Evolutionary conservation across 495 filamentous ascomycete genomes (phyloP), one percentile per base, ranked within the genome.

Genomic region (Neurospora intermedia): DNA sequence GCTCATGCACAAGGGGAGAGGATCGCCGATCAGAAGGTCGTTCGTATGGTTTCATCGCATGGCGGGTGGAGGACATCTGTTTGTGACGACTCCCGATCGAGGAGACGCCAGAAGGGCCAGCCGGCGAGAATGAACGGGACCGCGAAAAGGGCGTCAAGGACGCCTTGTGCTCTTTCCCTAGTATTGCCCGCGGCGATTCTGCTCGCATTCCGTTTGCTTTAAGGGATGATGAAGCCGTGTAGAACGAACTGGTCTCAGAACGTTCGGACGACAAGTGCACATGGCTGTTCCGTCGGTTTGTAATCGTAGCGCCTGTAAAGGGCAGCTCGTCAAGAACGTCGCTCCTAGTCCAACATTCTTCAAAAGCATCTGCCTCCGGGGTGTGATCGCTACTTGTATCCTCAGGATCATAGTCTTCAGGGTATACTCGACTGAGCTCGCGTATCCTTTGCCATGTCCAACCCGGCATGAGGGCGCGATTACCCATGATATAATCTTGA

Each of bases 371-470:
- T 11, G 84, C 86, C 79, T 90, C 89, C 41, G 84, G 84, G 7
- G 86, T 84, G 31, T 87, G 77, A 35, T 71, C 80, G 59, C 59
- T 74, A 72, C 62, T 79, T 79, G 72, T 79, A 27, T 62, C 54
- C 6, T 62, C 54, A 35, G 54, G 54, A 35, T 62, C 27, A 35
- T 62, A 13, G 39, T 80, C 81, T 75, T 88, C 82, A 5, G 80
- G 79, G 75, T 86, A 87, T 31, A 86, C 83, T 16, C 89, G 84
- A 69, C 86, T 87, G 5, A 91, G 80, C 77, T 88, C 84, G 20
- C 88, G 83, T 8, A 91, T 78, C 46, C 84, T 85, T 70, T 87
- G 87, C 88, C 88, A 90, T 7, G 84, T 88, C 90, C 89, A 91
- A 10, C 79, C 82, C 11, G 81, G 77, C 46, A 84, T 81, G 45